These are phyloP conservation scores for Croton laevigatus DNA, from an alignment of 441 rosid genomes.

Conservation along the genomic window DNA sequence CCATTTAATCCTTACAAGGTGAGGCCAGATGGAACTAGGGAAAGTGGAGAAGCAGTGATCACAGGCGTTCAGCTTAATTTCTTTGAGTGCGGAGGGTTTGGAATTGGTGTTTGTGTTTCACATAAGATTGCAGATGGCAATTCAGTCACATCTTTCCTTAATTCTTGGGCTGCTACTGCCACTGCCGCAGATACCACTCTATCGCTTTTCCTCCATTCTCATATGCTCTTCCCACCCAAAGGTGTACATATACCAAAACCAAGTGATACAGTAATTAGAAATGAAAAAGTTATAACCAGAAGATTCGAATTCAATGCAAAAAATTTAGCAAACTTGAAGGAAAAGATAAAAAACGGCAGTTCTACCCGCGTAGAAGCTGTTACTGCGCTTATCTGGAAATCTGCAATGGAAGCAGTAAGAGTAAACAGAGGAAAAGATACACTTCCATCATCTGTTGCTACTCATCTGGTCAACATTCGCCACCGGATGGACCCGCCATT, in stretches of 20 bases:
- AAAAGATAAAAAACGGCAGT: neutral
- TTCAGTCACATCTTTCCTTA: constrained; percentile 25
- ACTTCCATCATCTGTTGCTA: constrained; percentile 10
- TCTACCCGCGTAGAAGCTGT: constrained; percentile 31
- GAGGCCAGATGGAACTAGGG: neutral
- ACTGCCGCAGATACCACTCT: neutral
- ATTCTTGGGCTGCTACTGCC: constrained; percentile 31
- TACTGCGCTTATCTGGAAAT: constrained; percentile 31
- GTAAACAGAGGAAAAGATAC: constrained; percentile 12
- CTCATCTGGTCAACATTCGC: constrained; percentile 27
- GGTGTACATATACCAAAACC: constrained; percentile 18
- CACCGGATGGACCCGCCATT: constrained; percentile 22
- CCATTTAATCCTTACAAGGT: constrained; percentile 23
- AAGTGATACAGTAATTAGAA: constrained; percentile 3
- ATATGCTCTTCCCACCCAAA: constrained; percentile 16
- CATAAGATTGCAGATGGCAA: constrained; percentile 35
- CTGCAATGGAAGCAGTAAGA: constrained; percentile 20
- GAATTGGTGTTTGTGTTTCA: constrained; percentile 26
- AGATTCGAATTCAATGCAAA: constrained; percentile 20
- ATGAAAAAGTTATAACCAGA: constrained; percentile 12
- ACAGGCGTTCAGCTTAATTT: constrained; percentile 25
- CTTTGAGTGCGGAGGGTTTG: constrained; percentile 30
- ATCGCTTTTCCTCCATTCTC: constrained; percentile 6
- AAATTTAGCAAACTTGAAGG: constrained; percentile 17
- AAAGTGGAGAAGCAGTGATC: neutral